These are phyloP conservation scores for Lathyrus tuberosus DNA, from an alignment of 306 rosid species.

Conservation along the genomic window DNA sequence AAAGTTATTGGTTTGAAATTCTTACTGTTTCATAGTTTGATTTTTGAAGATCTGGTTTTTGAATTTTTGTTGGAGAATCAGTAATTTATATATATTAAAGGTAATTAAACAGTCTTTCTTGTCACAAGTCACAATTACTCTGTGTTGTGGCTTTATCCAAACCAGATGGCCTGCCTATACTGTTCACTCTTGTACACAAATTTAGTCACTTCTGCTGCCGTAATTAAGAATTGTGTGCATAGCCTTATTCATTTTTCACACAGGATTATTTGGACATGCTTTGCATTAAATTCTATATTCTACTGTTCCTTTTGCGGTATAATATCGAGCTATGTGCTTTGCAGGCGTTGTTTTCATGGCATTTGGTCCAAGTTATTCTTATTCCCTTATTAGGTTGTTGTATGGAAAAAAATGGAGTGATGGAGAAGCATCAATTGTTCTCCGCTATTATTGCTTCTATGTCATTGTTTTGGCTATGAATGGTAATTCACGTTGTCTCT, in stretches of 20 bases:
- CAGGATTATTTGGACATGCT: constrained; percentile 20
- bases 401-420: constrained; percentile 96
- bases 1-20: constrained; percentile 3
- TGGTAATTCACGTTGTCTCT: constrained; percentile 50
- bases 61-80: too few species aligned
- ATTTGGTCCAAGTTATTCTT: constrained; percentile 93
- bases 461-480: constrained; percentile 91
- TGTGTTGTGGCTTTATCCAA: constrained; percentile 20
- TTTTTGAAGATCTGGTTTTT: too few species aligned
- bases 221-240: constrained; percentile 19
- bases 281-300: constrained; percentile 35
- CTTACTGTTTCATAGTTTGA: constrained; percentile 10
- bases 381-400: constrained; percentile 85
- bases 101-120: background rate
- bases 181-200: constrained; percentile 3
- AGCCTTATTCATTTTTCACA: constrained; percentile 23
- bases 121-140: constrained; percentile 24
- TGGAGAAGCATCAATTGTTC: constrained; percentile 90
- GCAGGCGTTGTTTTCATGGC: constrained; percentile 89
- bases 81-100: too few species aligned
- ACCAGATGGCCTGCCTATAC: constrained; percentile 1
- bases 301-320: constrained; percentile 32
- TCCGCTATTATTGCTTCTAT: constrained; percentile 78
- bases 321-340: constrained; percentile 41
- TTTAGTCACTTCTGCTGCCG: constrained; percentile 15